Percentiles rank a stretch among this genome's conserved stretches.
Conservation (phyloP, 2,329 filamentous ascomycete genomes). For the Trichoderma koningii region DNA sequence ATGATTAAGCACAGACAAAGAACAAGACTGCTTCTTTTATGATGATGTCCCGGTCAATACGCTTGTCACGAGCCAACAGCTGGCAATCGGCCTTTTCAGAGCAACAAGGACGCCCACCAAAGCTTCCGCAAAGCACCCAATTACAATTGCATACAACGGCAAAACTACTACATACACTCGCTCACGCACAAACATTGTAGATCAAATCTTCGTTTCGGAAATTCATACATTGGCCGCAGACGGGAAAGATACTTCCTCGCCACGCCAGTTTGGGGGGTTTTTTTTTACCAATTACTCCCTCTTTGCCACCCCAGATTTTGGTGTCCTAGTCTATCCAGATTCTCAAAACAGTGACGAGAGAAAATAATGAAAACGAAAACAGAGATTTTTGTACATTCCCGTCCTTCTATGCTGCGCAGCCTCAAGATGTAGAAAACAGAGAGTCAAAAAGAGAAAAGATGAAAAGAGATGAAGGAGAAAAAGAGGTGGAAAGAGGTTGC, state of each 20-base stretch:
- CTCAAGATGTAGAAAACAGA: slow-evolving; percentile 21
- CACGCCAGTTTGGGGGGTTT: slow-evolving; percentile 16
- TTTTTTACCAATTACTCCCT: slow-evolving; percentile 24
- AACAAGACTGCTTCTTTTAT: too few species aligned
- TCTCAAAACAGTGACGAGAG: slow-evolving; percentile 1
- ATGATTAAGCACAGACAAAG: too few species aligned
- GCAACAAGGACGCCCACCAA: background rate
- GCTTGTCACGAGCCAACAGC: too few species aligned
- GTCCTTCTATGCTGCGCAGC: slow-evolving; percentile 28
- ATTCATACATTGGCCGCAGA: slow-evolving; percentile 25
- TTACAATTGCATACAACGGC: background rate
- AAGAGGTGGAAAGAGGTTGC: background rate
- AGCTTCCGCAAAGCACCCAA: background rate
- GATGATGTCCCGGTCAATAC: too few species aligned
- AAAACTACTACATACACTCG: background rate
- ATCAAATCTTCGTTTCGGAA: slow-evolving; percentile 23
- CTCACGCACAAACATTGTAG: background rate
- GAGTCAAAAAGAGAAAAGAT: background rate
- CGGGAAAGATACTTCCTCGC: background rate
- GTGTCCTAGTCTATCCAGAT: slow-evolving; percentile 29
- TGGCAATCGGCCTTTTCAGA: background rate
- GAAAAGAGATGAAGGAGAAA: background rate
- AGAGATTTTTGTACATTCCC: slow-evolving; percentile 26
- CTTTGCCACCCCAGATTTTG: slow-evolving; percentile 1
- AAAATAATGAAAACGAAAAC: background rate